Conservation (phyloP, 1,284 basidiomycete species). For the Psilocybe mexicana region DNA sequence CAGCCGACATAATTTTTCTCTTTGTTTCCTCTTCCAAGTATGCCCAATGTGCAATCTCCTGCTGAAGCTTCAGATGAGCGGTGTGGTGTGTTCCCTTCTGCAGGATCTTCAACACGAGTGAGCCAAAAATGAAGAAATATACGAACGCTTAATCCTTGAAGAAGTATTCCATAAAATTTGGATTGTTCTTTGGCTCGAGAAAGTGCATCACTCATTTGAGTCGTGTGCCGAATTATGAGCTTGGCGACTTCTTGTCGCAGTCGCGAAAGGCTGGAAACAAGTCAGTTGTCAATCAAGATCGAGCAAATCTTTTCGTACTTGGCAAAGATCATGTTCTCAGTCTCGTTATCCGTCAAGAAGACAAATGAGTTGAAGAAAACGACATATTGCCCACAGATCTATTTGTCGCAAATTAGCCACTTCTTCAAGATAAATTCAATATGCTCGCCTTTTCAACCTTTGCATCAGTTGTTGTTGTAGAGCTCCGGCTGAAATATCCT, state of each 20-base stretch:
- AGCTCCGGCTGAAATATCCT: slow-evolving; percentile 66
- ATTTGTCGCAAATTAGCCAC: slow-evolving; percentile 2
- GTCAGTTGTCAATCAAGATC: not conserved
- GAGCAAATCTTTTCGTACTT: slow-evolving; percentile 54
- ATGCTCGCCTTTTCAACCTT: slow-evolving; percentile 61
- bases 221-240: slow-evolving; percentile 73
- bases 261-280: slow-evolving; percentile 68
- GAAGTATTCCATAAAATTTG: slow-evolving; percentile 72
- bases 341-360: slow-evolving; percentile 76
- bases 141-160: slow-evolving; percentile 79
- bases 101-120: slow-evolving; percentile 1
- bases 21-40: slow-evolving; percentile 57
- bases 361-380: slow-evolving; percentile 80
- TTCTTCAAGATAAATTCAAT: not conserved
- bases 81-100: slow-evolving; percentile 53
- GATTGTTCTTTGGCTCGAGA: slow-evolving; percentile 71
- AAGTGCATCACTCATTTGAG: slow-evolving; percentile 62
- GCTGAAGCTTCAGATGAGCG: slow-evolving; percentile 58
- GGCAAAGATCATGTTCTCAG: slow-evolving; percentile 93
- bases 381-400: slow-evolving; percentile 70
- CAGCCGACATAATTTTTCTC: slow-evolving; percentile 51
- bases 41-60: slow-evolving; percentile 60
- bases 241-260: slow-evolving; percentile 83
- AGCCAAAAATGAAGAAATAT: not conserved
- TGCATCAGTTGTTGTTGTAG: slow-evolving; percentile 74